Percentiles rank a stretch among this genome's conserved stretches.
Conservation (phyloP, 345 rosid species). For the Sapria himalayana region DNA sequence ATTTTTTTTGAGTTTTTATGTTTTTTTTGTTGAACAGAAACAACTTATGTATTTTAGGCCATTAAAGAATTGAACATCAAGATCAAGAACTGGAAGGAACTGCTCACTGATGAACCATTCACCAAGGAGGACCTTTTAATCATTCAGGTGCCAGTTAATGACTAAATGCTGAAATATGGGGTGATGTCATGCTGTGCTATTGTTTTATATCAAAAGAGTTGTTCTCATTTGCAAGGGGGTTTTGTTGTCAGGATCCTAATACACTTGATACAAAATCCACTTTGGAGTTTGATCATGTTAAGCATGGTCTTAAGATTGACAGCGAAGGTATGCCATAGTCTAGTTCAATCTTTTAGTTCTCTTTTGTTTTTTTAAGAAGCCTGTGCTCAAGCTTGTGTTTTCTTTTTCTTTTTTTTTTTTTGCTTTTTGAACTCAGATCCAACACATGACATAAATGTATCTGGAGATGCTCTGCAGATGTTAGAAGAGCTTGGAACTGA, state of each 20-base stretch:
- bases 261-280: slow-evolving; percentile 44
- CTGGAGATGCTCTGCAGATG: slow-evolving; percentile 83
- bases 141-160: slow-evolving; percentile 40
- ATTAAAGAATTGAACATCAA: slow-evolving; percentile 76
- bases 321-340: slow-evolving; percentile 43
- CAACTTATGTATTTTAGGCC: slow-evolving; percentile 27
- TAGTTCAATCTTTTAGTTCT: slow-evolving; percentile 2
- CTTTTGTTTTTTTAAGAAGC: too few relatives aligned
- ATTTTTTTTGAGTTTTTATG: too few relatives aligned
- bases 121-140: slow-evolving; percentile 62
- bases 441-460: slow-evolving; percentile 41
- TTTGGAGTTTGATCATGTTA: slow-evolving; percentile 79
- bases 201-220: slow-evolving; percentile 1
- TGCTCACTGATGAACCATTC: slow-evolving; percentile 71
- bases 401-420: neutral
- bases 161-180: slow-evolving; percentile 2
- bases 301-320: slow-evolving; percentile 48
- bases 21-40: too few relatives aligned
- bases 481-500: slow-evolving; percentile 82
- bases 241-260: slow-evolving; percentile 51
- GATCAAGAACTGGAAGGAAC: slow-evolving; percentile 85
- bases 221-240: neutral
- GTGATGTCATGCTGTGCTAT: too few relatives aligned
- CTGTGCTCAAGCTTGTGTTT: slow-evolving; percentile 3
- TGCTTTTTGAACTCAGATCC: slow-evolving; percentile 41